Percentiles rank a stretch among this genome's conserved stretches.
phyloP scores from a whole-genome alignment of 129 eudicot genomes.

The Gnaphalium uliginosum region DNA sequence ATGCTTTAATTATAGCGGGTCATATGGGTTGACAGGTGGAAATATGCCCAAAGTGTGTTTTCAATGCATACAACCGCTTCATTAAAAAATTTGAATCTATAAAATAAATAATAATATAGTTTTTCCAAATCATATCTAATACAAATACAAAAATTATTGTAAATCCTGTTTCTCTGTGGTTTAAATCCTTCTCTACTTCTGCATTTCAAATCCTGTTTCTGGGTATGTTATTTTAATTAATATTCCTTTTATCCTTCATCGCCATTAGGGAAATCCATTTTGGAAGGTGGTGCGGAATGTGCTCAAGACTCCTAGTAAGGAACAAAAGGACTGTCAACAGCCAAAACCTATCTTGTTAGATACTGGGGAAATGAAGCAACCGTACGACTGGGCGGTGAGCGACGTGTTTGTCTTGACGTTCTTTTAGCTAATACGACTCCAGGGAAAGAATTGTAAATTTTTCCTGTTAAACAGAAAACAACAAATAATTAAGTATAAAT shows the following conservation, averaged over 20 bases:
- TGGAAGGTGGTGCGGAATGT: constrained; percentile 88
- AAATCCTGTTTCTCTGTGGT: too few relatives aligned
- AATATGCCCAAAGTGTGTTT: neutral
- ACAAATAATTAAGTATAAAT: neutral
- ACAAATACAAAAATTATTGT: too few relatives aligned
- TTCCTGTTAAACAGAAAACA: neutral
- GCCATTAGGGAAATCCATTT: constrained; percentile 80
- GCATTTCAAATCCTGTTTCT: neutral
- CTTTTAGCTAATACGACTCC: neutral
- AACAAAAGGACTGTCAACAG: constrained; percentile 84
- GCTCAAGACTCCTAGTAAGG: constrained; percentile 71
- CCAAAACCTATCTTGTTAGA: constrained; percentile 96
- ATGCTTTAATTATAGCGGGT: neutral
- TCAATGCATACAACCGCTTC: neutral
- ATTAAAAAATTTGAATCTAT: neutral
- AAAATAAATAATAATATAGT: neutral
- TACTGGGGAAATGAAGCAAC: constrained; percentile 95
- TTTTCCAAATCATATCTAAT: neutral
- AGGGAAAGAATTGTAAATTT: neutral
- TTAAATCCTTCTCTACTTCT: neutral
- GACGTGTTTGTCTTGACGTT: constrained; percentile 2
- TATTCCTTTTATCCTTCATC: constrained; percentile 1
- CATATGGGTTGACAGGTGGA: neutral
- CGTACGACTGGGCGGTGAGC: constrained; percentile 99
- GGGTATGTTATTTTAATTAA: neutral